These are phyloP conservation scores for Globisporangium splendens DNA, from an alignment of 352 stramenopile species.

Conservation along the genomic window DNA sequence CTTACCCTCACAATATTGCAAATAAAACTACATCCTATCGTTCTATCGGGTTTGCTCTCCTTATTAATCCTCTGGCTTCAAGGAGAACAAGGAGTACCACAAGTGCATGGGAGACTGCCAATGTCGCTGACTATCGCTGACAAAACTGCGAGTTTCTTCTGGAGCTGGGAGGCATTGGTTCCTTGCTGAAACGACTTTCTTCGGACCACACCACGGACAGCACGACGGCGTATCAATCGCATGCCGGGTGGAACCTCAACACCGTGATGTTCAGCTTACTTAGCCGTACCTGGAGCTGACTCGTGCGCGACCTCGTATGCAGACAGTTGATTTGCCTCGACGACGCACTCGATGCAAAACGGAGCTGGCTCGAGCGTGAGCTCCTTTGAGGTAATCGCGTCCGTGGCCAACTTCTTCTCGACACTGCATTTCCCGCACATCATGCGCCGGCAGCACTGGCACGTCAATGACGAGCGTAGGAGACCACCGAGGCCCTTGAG, in stretches of 20 bases:
- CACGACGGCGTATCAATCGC: not conserved
- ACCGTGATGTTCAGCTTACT: not conserved
- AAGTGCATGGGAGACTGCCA: too few species aligned
- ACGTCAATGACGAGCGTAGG: constrained; percentile 25
- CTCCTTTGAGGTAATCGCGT: constrained; percentile 25
- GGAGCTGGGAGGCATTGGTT: too few species aligned
- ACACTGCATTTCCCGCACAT: constrained; percentile 39
- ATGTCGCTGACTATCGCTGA: too few species aligned
- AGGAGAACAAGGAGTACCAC: too few species aligned
- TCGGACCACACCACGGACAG: too few species aligned
- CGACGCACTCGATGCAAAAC: constrained; percentile 42
- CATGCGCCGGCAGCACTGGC: constrained; percentile 32
- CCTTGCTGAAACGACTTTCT: too few species aligned
- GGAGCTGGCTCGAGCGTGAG: constrained; percentile 30
- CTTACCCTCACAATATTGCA: too few species aligned
- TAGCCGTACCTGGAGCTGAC: not conserved
- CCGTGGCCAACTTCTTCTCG: constrained; percentile 38
- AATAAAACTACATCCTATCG: too few species aligned
- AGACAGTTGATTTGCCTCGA: constrained; percentile 32
- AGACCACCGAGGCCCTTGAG: constrained; percentile 34
- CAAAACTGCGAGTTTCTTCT: too few species aligned
- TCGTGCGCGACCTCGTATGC: constrained; percentile 29
- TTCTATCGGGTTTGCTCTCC: too few species aligned
- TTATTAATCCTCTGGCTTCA: too few species aligned
- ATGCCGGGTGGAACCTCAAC: not conserved